Conservation (phyloP, 805 yeast species). For the Pichia insulana region DNA sequence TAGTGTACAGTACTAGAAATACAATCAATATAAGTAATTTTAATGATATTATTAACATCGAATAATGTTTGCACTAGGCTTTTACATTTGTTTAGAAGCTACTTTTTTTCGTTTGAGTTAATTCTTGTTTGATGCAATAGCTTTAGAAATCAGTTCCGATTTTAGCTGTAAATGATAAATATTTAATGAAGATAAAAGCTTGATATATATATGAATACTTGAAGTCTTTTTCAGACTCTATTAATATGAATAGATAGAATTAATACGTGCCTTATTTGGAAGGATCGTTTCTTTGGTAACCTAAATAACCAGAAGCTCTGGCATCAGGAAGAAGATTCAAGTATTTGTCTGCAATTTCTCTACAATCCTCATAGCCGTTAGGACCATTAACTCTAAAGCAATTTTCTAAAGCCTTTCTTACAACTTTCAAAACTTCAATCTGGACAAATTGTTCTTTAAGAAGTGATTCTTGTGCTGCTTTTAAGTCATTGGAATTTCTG, state of each 20-base stretch:
- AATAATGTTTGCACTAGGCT: too few relatives aligned
- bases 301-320: constrained; percentile 63
- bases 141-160: too few relatives aligned
- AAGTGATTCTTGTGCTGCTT: constrained; percentile 68
- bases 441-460: constrained; percentile 75
- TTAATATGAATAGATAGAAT: neutral
- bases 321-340: constrained; percentile 67
- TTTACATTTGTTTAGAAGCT: too few relatives aligned
- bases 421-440: constrained; percentile 54
- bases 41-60: too few relatives aligned
- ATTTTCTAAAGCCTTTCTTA: constrained; percentile 66
- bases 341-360: constrained; percentile 68
- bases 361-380: constrained; percentile 71
- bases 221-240: neutral
- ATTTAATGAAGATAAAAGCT: too few relatives aligned
- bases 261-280: constrained; percentile 37
- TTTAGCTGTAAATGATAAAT: too few relatives aligned
- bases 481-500: constrained; percentile 51
- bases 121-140: too few relatives aligned
- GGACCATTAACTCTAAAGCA: constrained; percentile 55
- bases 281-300: constrained; percentile 87
- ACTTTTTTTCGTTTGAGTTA: too few relatives aligned
- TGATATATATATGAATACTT: neutral
- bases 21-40: too few relatives aligned
- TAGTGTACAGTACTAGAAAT: too few relatives aligned